Percentiles rank a stretch among this genome's conserved stretches.
Evolutionary conservation across 441 rosid genomes (phyloP).

Genomic region (Populus tomentosa): DNA sequence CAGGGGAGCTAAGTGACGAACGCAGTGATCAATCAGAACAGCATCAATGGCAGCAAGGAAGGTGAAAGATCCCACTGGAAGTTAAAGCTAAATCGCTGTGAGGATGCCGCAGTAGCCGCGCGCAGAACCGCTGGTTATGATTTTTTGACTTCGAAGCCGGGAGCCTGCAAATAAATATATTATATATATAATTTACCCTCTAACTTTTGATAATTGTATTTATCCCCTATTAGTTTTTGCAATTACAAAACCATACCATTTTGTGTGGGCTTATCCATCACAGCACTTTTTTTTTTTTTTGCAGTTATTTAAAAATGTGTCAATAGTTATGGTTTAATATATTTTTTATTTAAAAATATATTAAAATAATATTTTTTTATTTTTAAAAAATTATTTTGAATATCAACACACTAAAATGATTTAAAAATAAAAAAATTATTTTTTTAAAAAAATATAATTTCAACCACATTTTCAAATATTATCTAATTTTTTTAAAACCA

Average conservation of each 20-base stretch:
- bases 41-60: neutral
- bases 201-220: neutral
- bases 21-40: neutral
- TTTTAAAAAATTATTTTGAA: too few relatives aligned
- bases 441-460: too few relatives aligned
- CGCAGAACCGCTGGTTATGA: neutral
- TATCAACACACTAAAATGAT: too few relatives aligned
- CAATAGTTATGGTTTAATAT: too few relatives aligned
- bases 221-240: neutral
- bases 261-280: neutral
- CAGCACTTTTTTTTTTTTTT: too few relatives aligned
- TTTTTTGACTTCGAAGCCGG: neutral
- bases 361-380: too few relatives aligned
- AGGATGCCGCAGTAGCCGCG: neutral
- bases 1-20: neutral
- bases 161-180: neutral
- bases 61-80: neutral
- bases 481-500: neutral
- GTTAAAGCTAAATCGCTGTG: neutral
- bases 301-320: too few relatives aligned
- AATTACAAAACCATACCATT: neutral
- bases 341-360: too few relatives aligned
- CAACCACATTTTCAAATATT: rapidly evolving
- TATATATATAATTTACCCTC: neutral
- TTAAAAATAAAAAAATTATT: too few relatives aligned